phyloP scores from a whole-genome alignment of 371 early-diverging fungal species.

The Mucor racemosus region DNA sequence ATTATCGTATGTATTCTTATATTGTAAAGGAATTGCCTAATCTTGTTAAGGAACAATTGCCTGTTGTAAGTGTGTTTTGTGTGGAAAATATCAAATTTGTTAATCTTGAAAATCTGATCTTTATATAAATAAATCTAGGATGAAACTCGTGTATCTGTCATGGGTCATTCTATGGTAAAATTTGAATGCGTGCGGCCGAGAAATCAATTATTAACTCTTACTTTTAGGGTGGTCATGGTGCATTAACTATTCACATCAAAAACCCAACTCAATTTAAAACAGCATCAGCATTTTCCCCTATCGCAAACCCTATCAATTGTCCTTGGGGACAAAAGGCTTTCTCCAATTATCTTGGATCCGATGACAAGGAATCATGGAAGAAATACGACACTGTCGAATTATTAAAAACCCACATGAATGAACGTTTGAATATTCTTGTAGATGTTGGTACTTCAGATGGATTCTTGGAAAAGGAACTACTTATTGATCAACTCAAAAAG shows the following conservation, averaged over 20 bases:
- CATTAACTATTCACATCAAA: slow-evolving; percentile 73
- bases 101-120: not conserved
- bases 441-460: slow-evolving; percentile 72
- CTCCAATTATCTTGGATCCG: slow-evolving; percentile 71
- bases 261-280: slow-evolving; percentile 72
- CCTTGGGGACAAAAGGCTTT: slow-evolving; percentile 85
- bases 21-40: slow-evolving; percentile 74
- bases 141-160: slow-evolving; percentile 63
- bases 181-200: slow-evolving; percentile 23
- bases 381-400: slow-evolving; percentile 80
- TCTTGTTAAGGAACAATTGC: slow-evolving; percentile 59
- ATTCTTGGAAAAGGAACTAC: slow-evolving; percentile 72
- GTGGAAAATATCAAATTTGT: not conserved
- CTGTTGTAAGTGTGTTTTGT: slow-evolving; percentile 56
- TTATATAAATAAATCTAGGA: slow-evolving; percentile 45
- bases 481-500: slow-evolving; percentile 60
- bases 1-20: slow-evolving; percentile 89
- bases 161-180: slow-evolving; percentile 81
- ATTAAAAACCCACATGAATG: slow-evolving; percentile 38
- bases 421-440: slow-evolving; percentile 44
- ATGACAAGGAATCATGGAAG: slow-evolving; percentile 59
- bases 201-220: not conserved
- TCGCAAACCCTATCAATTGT: slow-evolving; percentile 73
- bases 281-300: slow-evolving; percentile 87
- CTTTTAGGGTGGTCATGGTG: slow-evolving; percentile 88